Conservation (phyloP, 2,329 filamentous ascomycete genomes). For the Fusarium acutatum region DNA sequence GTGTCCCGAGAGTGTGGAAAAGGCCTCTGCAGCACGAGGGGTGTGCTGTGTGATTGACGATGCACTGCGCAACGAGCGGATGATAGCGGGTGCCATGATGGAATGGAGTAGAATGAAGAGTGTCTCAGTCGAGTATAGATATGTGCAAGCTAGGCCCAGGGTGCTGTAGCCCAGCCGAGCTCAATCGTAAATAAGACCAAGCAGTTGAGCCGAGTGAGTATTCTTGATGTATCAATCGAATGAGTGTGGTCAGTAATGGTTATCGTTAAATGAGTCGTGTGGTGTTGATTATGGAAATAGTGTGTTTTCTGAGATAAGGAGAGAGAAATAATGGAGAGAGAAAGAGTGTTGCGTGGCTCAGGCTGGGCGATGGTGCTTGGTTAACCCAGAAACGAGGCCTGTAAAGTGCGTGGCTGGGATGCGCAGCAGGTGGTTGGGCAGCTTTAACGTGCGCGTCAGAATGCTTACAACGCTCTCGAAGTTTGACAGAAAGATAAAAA, state of each 20-base stretch:
- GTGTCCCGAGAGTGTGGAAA: constrained; percentile 50
- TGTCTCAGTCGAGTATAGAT: constrained; percentile 27
- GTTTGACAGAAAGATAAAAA: not conserved
- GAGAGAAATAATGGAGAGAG: not conserved
- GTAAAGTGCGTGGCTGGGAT: constrained; percentile 42
- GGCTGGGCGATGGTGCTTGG: constrained; percentile 28
- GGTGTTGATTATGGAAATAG: not conserved
- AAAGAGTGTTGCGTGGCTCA: constrained; percentile 19
- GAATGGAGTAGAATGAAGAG: constrained; percentile 21
- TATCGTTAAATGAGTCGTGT: not conserved
- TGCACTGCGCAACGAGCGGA: constrained; percentile 43
- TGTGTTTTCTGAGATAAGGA: not conserved
- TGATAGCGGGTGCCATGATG: constrained; percentile 54
- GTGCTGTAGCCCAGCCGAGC: constrained; percentile 44
- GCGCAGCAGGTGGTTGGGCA: constrained; percentile 32
- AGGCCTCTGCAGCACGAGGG: constrained; percentile 32
- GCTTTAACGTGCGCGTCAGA: constrained; percentile 7
- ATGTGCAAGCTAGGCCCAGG: constrained; percentile 35
- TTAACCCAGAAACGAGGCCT: constrained; percentile 44
- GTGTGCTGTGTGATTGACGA: constrained; percentile 36
- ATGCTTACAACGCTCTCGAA: not conserved
- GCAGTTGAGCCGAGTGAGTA: not conserved
- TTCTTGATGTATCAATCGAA: not conserved
- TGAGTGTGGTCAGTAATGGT: not conserved
- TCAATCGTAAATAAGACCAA: constrained; percentile 14